Conservation (phyloP, 345 rosid species). For the Pseudoturritis turrita region DNA sequence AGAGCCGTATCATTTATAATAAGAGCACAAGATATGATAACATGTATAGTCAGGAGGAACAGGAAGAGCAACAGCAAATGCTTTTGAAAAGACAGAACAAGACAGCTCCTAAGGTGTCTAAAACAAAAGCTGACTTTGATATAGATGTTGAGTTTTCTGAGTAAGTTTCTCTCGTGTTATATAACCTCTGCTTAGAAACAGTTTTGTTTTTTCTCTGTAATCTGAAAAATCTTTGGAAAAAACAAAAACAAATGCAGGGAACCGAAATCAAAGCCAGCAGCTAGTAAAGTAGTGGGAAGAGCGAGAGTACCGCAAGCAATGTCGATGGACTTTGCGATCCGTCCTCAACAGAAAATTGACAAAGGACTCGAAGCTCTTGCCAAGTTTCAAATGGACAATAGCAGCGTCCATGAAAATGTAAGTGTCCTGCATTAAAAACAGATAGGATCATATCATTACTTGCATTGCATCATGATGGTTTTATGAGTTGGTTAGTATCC, state of each 20-base stretch:
- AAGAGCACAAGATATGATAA: constrained; percentile 86
- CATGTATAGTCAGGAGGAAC: constrained; percentile 61
- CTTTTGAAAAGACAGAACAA: constrained; percentile 39
- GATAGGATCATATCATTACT: neutral
- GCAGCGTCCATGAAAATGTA: neutral
- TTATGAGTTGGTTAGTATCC: neutral
- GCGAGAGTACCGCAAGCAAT: constrained; percentile 68
- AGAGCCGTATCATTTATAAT: constrained; percentile 67
- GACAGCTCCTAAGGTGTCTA: constrained; percentile 36
- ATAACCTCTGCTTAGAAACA: neutral
- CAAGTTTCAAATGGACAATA: constrained; percentile 7
- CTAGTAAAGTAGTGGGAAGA: constrained; percentile 38
- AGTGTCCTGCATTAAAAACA: neutral
- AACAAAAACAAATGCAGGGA: constrained; percentile 25
- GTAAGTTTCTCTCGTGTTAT: neutral
- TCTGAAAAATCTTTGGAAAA: neutral
- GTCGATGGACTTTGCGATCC: constrained; percentile 66
- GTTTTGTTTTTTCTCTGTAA: neutral
- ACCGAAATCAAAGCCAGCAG: constrained; percentile 42
- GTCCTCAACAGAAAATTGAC: constrained; percentile 72
- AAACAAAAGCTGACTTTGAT: constrained; percentile 58
- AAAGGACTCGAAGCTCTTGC: constrained; percentile 53
- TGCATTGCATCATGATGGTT: neutral
- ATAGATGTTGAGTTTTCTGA: constrained; percentile 53
- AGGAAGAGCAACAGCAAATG: constrained; percentile 38